Evolutionary conservation across 495 filamentous ascomycete species (phyloP).

Genomic region (Filosporella fistucella): DNA sequence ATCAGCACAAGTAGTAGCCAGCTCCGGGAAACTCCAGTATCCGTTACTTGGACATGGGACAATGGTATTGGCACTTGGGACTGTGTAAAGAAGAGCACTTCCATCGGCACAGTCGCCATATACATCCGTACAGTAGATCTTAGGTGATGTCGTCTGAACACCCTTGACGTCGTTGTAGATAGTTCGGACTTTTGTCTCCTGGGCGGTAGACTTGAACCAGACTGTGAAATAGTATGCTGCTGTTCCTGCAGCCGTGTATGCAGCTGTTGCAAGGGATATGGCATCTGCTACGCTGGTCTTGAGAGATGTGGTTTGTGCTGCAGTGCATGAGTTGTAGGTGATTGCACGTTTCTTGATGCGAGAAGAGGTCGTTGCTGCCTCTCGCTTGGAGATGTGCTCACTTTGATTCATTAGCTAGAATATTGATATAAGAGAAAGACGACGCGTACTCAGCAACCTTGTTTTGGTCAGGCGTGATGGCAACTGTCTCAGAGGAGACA

Average conservation of each 20-base stretch:
- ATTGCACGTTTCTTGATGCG: slow-evolving; percentile 25
- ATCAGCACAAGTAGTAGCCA: slow-evolving; percentile 22
- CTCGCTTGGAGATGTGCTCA: slow-evolving; percentile 19
- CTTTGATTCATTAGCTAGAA: not conserved
- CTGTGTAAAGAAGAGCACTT: slow-evolving; percentile 22
- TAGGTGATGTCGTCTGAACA: slow-evolving; percentile 25
- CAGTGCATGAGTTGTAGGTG: slow-evolving; percentile 19
- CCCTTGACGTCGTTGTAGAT: slow-evolving; percentile 25
- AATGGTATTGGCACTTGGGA: slow-evolving; percentile 23
- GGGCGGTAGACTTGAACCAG: slow-evolving; percentile 25
- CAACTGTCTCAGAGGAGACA: slow-evolving; percentile 19
- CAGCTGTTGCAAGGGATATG: slow-evolving; percentile 21
- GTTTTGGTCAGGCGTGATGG: slow-evolving; percentile 23
- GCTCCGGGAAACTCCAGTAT: slow-evolving; percentile 25
- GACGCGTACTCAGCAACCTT: slow-evolving; percentile 13
- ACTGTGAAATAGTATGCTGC: slow-evolving; percentile 21
- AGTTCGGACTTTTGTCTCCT: slow-evolving; percentile 14
- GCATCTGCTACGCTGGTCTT: slow-evolving; percentile 23
- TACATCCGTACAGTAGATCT: slow-evolving; percentile 25
- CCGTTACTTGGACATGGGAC: slow-evolving; percentile 26
- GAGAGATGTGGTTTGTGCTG: slow-evolving; percentile 20
- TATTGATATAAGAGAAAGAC: not conserved
- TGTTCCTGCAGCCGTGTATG: slow-evolving; percentile 19
- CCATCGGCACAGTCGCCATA: slow-evolving; percentile 24
- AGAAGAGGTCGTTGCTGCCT: slow-evolving; percentile 7